Conservation (phyloP, 129 eudicot genomes). For the Saussurea involucrata region DNA sequence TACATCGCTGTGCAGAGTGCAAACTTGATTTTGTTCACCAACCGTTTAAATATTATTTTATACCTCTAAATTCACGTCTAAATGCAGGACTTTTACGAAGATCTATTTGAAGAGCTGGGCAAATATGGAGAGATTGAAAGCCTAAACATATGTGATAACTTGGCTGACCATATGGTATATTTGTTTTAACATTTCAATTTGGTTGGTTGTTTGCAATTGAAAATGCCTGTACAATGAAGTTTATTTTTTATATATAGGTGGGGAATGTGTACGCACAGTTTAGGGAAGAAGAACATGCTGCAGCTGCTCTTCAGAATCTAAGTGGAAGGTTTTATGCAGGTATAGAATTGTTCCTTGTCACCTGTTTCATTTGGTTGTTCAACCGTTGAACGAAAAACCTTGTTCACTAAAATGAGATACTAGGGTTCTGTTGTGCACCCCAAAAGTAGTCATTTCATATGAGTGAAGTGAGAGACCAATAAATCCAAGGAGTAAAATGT, state of each 20-base stretch:
- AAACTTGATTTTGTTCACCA: neutral
- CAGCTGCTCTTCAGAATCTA: conserved; percentile 71
- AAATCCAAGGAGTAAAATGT: no score
- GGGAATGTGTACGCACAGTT: conserved; percentile 96
- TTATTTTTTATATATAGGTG: conserved; percentile 36
- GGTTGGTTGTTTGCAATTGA: neutral
- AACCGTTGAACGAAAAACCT: no score
- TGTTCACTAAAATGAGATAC: no score
- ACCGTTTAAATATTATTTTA: neutral
- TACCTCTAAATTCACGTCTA: neutral
- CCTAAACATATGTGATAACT: conserved; percentile 88
- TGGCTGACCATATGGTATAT: conserved; percentile 98
- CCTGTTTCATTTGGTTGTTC: no score
- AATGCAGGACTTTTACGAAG: conserved; percentile 88
- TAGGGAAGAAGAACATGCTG: conserved; percentile 99
- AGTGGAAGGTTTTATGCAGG: conserved; percentile 93
- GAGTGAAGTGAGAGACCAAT: no score
- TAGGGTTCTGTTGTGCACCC: no score
- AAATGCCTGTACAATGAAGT: neutral
- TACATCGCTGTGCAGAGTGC: no score
- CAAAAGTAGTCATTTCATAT: no score
- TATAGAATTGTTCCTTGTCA: neutral
- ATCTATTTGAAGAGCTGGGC: conserved; percentile 86
- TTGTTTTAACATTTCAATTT: neutral
- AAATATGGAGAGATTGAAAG: conserved; percentile 97